Evolutionary conservation across 768 basidiomycete genomes (phyloP).

Genomic region (Piloderma croceum): DNA sequence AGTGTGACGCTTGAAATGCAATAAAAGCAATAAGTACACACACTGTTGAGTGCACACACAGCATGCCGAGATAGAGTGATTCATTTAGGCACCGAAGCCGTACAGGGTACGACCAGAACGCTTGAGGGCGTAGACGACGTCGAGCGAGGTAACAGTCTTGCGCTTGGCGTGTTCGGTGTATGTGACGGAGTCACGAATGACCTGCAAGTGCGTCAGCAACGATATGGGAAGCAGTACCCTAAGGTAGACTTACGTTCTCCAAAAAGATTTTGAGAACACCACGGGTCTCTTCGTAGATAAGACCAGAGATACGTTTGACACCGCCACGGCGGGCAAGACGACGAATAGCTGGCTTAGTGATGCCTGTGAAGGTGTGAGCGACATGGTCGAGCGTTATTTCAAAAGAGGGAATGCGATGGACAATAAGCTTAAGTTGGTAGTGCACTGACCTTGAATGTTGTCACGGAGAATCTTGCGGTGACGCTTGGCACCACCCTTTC

Average conservation of each 20-base stretch:
- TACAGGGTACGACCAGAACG: slow-evolving; percentile 73
- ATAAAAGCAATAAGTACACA: no score
- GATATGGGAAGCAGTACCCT: neutral
- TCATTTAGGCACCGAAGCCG: slow-evolving; percentile 63
- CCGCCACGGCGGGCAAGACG: slow-evolving; percentile 89
- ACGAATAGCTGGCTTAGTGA: slow-evolving; percentile 49
- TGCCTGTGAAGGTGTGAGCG: neutral
- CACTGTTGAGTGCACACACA: no score
- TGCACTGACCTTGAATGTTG: slow-evolving; percentile 65
- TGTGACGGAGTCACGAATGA: slow-evolving; percentile 88
- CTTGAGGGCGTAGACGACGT: slow-evolving; percentile 75
- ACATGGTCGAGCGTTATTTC: no score
- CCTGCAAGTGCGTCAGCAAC: slow-evolving; percentile 22
- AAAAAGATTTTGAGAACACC: slow-evolving; percentile 88
- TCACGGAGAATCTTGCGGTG: slow-evolving; percentile 81
- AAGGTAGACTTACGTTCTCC: slow-evolving; percentile 49
- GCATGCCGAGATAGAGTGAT: no score
- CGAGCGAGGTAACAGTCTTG: slow-evolving; percentile 80
- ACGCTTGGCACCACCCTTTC: slow-evolving; percentile 80
- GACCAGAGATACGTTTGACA: slow-evolving; percentile 85
- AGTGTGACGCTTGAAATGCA: no score
- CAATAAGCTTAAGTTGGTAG: slow-evolving; percentile 13
- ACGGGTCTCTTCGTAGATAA: slow-evolving; percentile 89
- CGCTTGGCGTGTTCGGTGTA: slow-evolving; percentile 92
- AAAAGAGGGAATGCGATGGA: neutral